Evolutionary conservation across 2,329 filamentous ascomycete genomes (phyloP).

Genomic region (Aspergillus clavatus): DNA sequence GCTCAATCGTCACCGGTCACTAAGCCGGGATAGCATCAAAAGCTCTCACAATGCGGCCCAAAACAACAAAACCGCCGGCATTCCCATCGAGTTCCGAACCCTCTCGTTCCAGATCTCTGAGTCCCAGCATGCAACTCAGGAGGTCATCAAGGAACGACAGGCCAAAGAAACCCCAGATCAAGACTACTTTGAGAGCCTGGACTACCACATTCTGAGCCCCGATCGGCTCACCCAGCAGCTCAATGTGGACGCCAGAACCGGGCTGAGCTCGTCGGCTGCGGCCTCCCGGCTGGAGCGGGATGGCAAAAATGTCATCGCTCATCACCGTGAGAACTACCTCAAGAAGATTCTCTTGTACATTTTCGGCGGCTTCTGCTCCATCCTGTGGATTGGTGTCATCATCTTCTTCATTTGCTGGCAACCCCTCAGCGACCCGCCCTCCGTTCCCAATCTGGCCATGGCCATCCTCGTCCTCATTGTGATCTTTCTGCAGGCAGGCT

Average conservation of each 20-base stretch:
- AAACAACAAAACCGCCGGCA: constrained; percentile 17
- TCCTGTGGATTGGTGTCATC: constrained; percentile 64
- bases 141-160: constrained; percentile 15
- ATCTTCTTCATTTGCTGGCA: constrained; percentile 75
- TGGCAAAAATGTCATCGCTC: constrained; percentile 64
- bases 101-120: constrained; percentile 38
- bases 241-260: constrained; percentile 52
- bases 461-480: constrained; percentile 70
- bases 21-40: constrained; percentile 18
- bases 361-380: constrained; percentile 73
- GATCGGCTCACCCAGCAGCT: constrained; percentile 58
- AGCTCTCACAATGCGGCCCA: constrained; percentile 13
- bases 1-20: constrained; percentile 15
- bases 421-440: constrained; percentile 66
- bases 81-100: constrained; percentile 37
- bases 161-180: constrained; percentile 29
- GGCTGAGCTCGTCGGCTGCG: constrained; percentile 57
- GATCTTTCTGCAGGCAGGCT: constrained; percentile 64
- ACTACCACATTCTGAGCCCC: constrained; percentile 61
- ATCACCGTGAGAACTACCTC: constrained; percentile 58
- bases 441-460: constrained; percentile 64
- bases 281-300: constrained; percentile 55
- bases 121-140: constrained; percentile 30
- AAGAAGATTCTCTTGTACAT: constrained; percentile 63
- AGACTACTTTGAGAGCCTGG: constrained; percentile 56